Evolutionary conservation across 2,329 filamentous ascomycete genomes (phyloP), one percentile per base, ranked within the genome.

Genomic region (Alternaria brassicicola): DNA sequence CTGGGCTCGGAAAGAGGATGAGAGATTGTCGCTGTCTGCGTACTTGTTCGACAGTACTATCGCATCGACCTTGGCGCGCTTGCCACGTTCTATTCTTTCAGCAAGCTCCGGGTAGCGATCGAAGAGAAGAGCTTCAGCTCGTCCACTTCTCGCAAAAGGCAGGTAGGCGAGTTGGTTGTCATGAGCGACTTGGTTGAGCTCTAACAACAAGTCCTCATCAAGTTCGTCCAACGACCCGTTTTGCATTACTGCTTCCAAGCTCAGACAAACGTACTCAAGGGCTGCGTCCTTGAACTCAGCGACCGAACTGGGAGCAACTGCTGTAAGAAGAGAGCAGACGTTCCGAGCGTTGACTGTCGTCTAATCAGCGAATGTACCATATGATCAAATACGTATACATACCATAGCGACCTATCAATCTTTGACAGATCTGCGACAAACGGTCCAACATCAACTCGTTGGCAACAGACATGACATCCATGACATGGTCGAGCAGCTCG

Each of bases 391-490:
- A 5, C 7, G 7, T 17, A 13, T 15, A 78, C 82, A 70, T 75
- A 87, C 85, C 87, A 77, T 95, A 96, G 48, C 86, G 86, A 33
- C 93, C 93, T 58, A 98, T 85, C 21, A 93, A 80, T 57, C 86
- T 88, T 74, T 99, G 95, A 75, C 95, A 98, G 26, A 96, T 88
- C 74, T 97, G 91, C 5, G 92, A 92, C 5, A 99, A 80, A 6
- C 93, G 86, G 73, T 97, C 93, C 45, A 99, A 84, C 93, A 99
- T 97, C 56, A 99, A 81, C 76, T 99, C 94, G 72, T 99, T 95
- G 12, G 93, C 92, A 51, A 92, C 89, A 55, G 88, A 88, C 85
- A 98, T 89, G 42, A 98, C 91, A 67, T 97, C 93, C 79, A 98
- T 85, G 8, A 97, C 84, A n/a, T 95, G 81, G 67, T 98, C 93